phyloP scores from a whole-genome alignment of 2,329 filamentous ascomycete genomes.

The Hypoxylon sp. region DNA sequence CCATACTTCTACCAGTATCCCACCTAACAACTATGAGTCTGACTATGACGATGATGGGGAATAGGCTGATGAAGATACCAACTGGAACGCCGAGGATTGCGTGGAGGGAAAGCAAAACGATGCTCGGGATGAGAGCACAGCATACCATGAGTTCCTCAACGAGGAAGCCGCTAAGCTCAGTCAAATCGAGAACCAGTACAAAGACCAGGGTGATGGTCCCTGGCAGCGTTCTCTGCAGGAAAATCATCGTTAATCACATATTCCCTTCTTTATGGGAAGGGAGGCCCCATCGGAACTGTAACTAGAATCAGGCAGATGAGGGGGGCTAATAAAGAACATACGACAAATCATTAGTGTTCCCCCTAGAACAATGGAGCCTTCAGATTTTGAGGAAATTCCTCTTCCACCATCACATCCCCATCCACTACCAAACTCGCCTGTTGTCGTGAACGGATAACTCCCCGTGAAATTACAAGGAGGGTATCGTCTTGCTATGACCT shows the following conservation, averaged over 20 bases:
- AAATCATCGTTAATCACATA: not conserved
- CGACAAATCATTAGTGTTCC: too few relatives aligned
- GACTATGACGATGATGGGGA: conserved; percentile 82
- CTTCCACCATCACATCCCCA: not conserved
- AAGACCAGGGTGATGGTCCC: conserved; percentile 70
- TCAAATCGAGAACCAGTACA: conserved; percentile 65
- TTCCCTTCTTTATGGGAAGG: not conserved
- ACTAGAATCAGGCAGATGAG: not conserved
- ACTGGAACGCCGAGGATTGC: conserved; percentile 83
- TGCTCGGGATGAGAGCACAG: conserved; percentile 89
- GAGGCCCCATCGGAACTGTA: not conserved
- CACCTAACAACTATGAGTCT: not conserved
- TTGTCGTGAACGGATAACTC: not conserved
- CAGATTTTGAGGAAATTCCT: not conserved
- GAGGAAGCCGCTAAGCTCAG: conserved; percentile 94
- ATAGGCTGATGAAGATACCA: conserved; percentile 84
- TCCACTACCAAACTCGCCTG: not conserved
- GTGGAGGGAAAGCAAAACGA: conserved; percentile 76
- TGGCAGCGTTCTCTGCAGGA: not conserved
- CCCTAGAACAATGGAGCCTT: not conserved
- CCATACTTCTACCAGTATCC: too few relatives aligned
- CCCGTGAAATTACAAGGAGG: not conserved
- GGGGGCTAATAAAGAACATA: too few relatives aligned
- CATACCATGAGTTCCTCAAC: conserved; percentile 95
- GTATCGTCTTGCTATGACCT: not conserved